Percentiles rank a stretch among this genome's conserved stretches.
These are phyloP conservation scores for Bolboschoenus planiculmis DNA, from an alignment of 176 grass and related monocot species.

Conservation along the genomic window DNA sequence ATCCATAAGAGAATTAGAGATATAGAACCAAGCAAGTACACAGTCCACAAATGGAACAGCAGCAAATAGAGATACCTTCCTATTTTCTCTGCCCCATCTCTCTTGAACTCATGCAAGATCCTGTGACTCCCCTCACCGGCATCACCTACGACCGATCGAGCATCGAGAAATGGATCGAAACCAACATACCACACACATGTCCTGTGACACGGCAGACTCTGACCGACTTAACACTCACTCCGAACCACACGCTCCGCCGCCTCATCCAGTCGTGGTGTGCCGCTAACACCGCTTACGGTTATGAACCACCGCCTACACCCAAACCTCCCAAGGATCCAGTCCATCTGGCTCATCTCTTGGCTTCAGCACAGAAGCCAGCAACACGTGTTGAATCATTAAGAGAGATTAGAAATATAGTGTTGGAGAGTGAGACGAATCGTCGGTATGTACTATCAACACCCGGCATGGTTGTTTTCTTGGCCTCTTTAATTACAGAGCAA, in stretches of 20 bases:
- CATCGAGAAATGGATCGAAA: slow-evolving; percentile 68
- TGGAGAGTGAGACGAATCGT: slow-evolving; percentile 26
- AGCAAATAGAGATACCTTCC: slow-evolving; percentile 57
- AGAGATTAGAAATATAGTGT: slow-evolving; percentile 15
- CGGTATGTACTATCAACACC: slow-evolving; percentile 27
- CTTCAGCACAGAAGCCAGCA: background rate
- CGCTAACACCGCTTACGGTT: slow-evolving; percentile 29
- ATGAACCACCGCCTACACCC: slow-evolving; percentile 29
- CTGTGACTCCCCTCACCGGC: slow-evolving; percentile 72
- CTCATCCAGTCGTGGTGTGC: slow-evolving; percentile 79
- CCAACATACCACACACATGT: slow-evolving; percentile 27
- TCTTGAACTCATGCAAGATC: slow-evolving; percentile 83
- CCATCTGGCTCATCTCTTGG: slow-evolving; percentile 22
- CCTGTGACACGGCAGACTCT: slow-evolving; percentile 63
- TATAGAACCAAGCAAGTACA: background rate
- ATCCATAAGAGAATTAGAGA: too few species aligned
- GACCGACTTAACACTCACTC: slow-evolving; percentile 50
- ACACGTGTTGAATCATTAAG: slow-evolving; percentile 8
- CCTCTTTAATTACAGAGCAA: slow-evolving; percentile 4
- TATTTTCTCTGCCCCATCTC: slow-evolving; percentile 97
- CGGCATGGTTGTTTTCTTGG: slow-evolving; percentile 24
- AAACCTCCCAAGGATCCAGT: background rate
- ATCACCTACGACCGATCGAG: slow-evolving; percentile 78
- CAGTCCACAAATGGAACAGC: slow-evolving; percentile 13
- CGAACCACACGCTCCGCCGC: slow-evolving; percentile 91